These are phyloP conservation scores for Piper betle DNA, from an alignment of 164 flowering plant species.

Conservation along the genomic window DNA sequence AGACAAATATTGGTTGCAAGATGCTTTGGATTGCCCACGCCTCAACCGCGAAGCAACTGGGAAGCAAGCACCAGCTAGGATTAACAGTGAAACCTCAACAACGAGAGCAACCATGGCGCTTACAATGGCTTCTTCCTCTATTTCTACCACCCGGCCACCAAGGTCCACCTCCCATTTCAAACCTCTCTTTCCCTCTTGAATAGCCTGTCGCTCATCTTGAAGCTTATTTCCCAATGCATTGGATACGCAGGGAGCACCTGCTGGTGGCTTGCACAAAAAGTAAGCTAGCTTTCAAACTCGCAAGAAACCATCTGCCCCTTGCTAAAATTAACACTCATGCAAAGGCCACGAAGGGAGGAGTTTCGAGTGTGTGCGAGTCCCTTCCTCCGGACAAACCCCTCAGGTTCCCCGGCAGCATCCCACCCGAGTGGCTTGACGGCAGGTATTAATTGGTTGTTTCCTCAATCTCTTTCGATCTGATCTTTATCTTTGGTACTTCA, in stretches of 20 bases:
- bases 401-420: slow-evolving; percentile 91
- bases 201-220: neutral
- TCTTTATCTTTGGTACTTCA: no score
- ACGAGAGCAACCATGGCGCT: slow-evolving; percentile 20
- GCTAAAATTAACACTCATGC: slow-evolving; percentile 8
- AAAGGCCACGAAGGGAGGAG: slow-evolving; percentile 66
- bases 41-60: no score
- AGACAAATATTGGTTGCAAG: no score
- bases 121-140: slow-evolving; percentile 37
- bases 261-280: neutral
- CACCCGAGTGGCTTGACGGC: slow-evolving; percentile 91
- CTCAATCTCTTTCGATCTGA: no score
- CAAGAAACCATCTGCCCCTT: neutral
- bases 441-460: slow-evolving; percentile 24
- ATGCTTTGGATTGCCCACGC: no score
- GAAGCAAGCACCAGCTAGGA: no score
- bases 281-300: neutral
- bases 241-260: neutral
- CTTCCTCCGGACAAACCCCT: slow-evolving; percentile 84
- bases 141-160: slow-evolving; percentile 21
- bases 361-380: slow-evolving; percentile 70
- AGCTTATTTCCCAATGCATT: neutral
- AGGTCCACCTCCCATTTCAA: slow-evolving; percentile 15
- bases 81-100: no score
- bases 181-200: neutral